Conservation (phyloP, 441 rosid species). For the Adansonia madagascariensis region DNA sequence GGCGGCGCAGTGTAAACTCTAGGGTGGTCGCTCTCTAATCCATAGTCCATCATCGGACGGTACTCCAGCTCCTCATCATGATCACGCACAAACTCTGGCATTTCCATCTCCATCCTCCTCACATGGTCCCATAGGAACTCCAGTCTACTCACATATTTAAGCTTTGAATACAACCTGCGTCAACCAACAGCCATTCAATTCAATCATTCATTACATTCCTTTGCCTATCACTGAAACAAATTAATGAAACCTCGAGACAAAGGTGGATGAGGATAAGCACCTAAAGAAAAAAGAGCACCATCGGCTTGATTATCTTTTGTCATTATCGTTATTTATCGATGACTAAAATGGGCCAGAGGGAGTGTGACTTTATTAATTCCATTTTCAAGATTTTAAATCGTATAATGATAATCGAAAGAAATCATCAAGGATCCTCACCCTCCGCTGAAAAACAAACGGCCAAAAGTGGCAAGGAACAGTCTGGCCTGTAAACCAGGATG, state of each 20-base stretch:
- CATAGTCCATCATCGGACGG: slow-evolving; percentile 13
- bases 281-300: not conserved
- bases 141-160: slow-evolving; percentile 51
- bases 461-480: slow-evolving; percentile 69
- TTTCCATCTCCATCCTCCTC: slow-evolving; percentile 58
- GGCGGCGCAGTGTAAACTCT: slow-evolving; percentile 37
- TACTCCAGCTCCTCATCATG: slow-evolving; percentile 58
- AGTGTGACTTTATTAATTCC: too few species aligned
- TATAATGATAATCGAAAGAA: not conserved
- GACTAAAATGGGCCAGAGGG: slow-evolving; percentile 9
- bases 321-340: not conserved
- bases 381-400: too few species aligned
- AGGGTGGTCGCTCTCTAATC: slow-evolving; percentile 49
- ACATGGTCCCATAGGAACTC: slow-evolving; percentile 69
- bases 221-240: too few species aligned
- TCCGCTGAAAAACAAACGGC: slow-evolving; percentile 57
- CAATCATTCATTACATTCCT: too few species aligned
- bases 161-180: slow-evolving; percentile 56
- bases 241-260: too few species aligned
- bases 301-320: not conserved
- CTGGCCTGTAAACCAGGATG: slow-evolving; percentile 60
- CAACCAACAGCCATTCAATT: not conserved
- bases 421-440: slow-evolving; percentile 40
- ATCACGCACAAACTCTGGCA: slow-evolving; percentile 63
- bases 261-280: not conserved